Conservation (phyloP, 2,329 filamentous ascomycete species). For the Calonectria fujianensis region DNA sequence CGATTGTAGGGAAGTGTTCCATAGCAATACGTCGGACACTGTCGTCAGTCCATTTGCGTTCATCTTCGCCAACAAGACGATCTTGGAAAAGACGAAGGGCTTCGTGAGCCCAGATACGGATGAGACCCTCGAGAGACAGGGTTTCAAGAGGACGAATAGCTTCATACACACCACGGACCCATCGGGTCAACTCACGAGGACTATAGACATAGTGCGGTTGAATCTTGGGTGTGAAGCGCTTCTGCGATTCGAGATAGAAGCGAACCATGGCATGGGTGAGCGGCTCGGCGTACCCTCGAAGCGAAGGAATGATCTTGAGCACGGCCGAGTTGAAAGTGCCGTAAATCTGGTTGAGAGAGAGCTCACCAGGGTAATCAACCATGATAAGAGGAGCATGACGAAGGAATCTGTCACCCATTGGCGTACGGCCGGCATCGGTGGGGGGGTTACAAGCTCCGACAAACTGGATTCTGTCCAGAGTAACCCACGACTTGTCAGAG, state of each 20-base stretch:
- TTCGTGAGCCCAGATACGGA: slow-evolving; percentile 99
- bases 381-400: slow-evolving; percentile 98
- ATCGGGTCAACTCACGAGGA: slow-evolving; percentile 96
- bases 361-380: slow-evolving; percentile 98
- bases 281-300: slow-evolving; percentile 95
- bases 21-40: slow-evolving; percentile 89
- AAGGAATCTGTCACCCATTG: slow-evolving; percentile 94
- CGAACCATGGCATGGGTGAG: slow-evolving; percentile 98
- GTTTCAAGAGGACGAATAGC: slow-evolving; percentile 94
- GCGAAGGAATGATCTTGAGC: slow-evolving; percentile 94
- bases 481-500: slow-evolving; percentile 98
- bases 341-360: slow-evolving; percentile 97
- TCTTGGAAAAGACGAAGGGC: slow-evolving; percentile 97
- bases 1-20: slow-evolving; percentile 95
- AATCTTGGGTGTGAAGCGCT: slow-evolving; percentile 95
- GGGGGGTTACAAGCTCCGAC: slow-evolving; percentile 99
- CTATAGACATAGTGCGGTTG: slow-evolving; percentile 99
- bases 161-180: slow-evolving; percentile 98
- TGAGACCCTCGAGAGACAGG: slow-evolving; percentile 90
- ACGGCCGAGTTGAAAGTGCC: slow-evolving; percentile 98
- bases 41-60: slow-evolving; percentile 95
- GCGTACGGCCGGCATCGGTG: slow-evolving; percentile 96
- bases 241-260: slow-evolving; percentile 95
- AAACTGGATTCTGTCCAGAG: slow-evolving; percentile 97
- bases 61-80: slow-evolving; percentile 94